Evolutionary conservation across 495 filamentous ascomycete species (phyloP).

Genomic region (Hypoxylon intermedium): DNA sequence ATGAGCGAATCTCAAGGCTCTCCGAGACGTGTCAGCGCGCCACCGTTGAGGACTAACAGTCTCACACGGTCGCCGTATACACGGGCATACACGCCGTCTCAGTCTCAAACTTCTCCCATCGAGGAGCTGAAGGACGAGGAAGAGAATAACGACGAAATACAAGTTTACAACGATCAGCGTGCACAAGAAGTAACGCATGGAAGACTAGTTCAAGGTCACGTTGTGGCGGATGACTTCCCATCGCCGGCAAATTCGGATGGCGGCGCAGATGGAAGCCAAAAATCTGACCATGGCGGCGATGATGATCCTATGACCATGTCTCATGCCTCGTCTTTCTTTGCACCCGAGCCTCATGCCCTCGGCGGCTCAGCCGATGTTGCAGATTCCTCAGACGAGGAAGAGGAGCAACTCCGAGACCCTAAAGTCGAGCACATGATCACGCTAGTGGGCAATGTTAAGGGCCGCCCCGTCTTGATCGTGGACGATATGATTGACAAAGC

Average conservation of each 20-base stretch:
- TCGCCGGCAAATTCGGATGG: constrained; percentile 71
- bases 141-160: constrained; percentile 56
- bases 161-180: constrained; percentile 84
- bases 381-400: constrained; percentile 87
- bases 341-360: constrained; percentile 67
- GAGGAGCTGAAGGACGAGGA: constrained; percentile 52
- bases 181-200: constrained; percentile 91
- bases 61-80: constrained; percentile 36
- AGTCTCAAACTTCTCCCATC: constrained; percentile 49
- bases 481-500: constrained; percentile 99
- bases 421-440: constrained; percentile 93
- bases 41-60: constrained; percentile 38
- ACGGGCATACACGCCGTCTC: constrained; percentile 46
- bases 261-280: constrained; percentile 44
- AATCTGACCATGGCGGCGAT: constrained; percentile 44
- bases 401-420: constrained; percentile 72
- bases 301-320: constrained; percentile 66
- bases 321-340: constrained; percentile 62
- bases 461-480: constrained; percentile 86
- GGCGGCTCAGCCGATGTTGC: constrained; percentile 83
- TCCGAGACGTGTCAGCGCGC: constrained; percentile 46
- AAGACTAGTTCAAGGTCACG: constrained; percentile 91
- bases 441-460: constrained; percentile 88
- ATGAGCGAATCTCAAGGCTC: constrained; percentile 49
- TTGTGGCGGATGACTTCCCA: constrained; percentile 93